phyloP scores from a whole-genome alignment of 768 basidiomycete species.

The Tylopilus plumbeoviolaceoides region DNA sequence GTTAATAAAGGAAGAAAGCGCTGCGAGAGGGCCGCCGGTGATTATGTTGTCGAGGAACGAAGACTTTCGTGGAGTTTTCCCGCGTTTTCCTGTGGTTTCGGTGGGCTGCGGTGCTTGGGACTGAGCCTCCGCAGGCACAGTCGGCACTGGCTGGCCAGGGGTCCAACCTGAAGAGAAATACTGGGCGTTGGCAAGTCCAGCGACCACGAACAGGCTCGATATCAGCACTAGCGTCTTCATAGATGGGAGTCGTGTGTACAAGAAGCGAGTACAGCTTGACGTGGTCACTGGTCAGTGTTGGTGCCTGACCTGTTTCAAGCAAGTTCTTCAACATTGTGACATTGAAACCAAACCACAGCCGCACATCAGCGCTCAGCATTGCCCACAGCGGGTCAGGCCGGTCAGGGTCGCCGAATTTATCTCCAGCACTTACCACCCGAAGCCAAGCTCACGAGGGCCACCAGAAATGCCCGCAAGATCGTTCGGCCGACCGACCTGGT shows the following conservation, averaged over 20 bases:
- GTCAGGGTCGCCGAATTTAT: neutral
- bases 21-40: conserved; percentile 49
- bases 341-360: too few relatives aligned
- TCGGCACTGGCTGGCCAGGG: conserved; percentile 60
- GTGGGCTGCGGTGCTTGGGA: conserved; percentile 23
- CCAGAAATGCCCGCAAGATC: conserved; percentile 5
- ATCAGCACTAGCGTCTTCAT: conserved; percentile 50
- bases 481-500: conserved; percentile 9
- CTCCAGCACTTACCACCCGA: neutral
- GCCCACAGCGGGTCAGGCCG: neutral
- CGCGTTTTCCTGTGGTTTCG: conserved; percentile 23
- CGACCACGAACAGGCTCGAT: conserved; percentile 27
- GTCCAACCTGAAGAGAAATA: conserved; percentile 83
- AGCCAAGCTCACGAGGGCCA: neutral
- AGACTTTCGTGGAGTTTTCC: conserved; percentile 8
- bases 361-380: neutral
- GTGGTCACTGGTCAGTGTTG: neutral
- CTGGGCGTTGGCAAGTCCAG: conserved; percentile 44
- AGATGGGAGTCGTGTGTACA: neutral
- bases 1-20: conserved; percentile 55
- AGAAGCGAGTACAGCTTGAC: too few relatives aligned
- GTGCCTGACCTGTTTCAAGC: neutral
- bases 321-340: too few relatives aligned
- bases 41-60: conserved; percentile 38
- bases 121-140: conserved; percentile 10